Evolutionary conservation across 202 grass and related monocot species (phyloP).

Genomic region (Cymbopogon flexuosus): DNA sequence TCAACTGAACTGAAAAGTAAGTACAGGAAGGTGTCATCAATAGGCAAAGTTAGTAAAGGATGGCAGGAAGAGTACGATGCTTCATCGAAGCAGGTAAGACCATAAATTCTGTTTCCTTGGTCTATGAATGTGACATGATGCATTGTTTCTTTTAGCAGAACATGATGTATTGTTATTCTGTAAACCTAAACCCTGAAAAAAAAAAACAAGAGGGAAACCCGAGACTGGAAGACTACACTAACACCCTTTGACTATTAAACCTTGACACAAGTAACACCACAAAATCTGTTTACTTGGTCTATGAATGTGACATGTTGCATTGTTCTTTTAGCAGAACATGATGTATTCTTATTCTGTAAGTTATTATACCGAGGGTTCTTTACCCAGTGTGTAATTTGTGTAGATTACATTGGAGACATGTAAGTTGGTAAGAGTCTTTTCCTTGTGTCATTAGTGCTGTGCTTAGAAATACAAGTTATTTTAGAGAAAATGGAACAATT

Average conservation of each 20-base stretch:
- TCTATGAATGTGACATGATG: background rate
- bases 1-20: slow-evolving; percentile 75
- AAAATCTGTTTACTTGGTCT: background rate
- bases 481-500: background rate
- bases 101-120: background rate
- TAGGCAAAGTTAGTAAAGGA: slow-evolving; percentile 76
- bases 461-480: background rate
- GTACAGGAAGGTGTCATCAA: slow-evolving; percentile 87
- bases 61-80: slow-evolving; percentile 84
- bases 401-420: background rate
- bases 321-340: background rate
- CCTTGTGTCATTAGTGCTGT: background rate
- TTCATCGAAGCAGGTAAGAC: slow-evolving; percentile 85
- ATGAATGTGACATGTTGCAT: background rate
- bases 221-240: too few relatives aligned
- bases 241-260: too few relatives aligned
- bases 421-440: slow-evolving; percentile 2
- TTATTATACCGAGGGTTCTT: background rate
- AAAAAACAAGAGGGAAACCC: too few relatives aligned
- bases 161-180: background rate
- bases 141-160: background rate
- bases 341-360: background rate
- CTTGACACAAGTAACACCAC: background rate
- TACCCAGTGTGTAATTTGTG: slow-evolving; percentile 19
- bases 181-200: too few relatives aligned